Percentiles rank a stretch among this genome's conserved stretches.
Conservation (phyloP, 2,329 filamentous ascomycete species). For the Aureobasidium namibiae region DNA sequence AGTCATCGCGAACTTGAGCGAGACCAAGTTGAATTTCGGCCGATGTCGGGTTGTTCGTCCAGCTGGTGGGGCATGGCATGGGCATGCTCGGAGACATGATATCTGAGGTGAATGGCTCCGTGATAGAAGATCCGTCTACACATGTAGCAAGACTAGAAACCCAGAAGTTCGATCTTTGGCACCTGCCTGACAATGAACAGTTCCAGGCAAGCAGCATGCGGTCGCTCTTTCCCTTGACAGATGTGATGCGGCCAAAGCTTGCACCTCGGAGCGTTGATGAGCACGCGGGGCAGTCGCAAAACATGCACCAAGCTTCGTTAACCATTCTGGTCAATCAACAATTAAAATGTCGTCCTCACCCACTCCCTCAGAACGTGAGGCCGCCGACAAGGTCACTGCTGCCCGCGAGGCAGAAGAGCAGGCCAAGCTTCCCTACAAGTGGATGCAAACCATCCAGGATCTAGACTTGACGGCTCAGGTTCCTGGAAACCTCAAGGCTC, state of each 20-base stretch:
- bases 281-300: constrained; percentile 7
- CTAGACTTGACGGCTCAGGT: constrained; percentile 72
- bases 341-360: constrained; percentile 32
- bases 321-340: not conserved
- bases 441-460: constrained; percentile 87
- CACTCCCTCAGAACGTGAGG: constrained; percentile 46
- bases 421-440: constrained; percentile 88
- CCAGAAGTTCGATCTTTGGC: not conserved
- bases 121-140: not conserved
- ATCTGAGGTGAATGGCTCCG: not conserved
- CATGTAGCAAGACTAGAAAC: not conserved
- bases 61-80: not conserved
- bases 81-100: not conserved
- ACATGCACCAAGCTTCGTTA: not conserved
- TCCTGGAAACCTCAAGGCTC: constrained; percentile 73
- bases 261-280: not conserved
- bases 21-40: constrained; percentile 9
- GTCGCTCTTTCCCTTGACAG: not conserved
- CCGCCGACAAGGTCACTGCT: constrained; percentile 49
- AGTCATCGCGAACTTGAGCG: not conserved
- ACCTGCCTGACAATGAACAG: not conserved
- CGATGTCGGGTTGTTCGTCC: constrained; percentile 6
- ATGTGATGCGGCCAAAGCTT: constrained; percentile 4
- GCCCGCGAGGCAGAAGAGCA: constrained; percentile 81
- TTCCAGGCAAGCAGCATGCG: not conserved